Base-by-base conservation (phyloP, 2,329 filamentous ascomycete species). In the Conoideocrella luteorostrata region DNA sequence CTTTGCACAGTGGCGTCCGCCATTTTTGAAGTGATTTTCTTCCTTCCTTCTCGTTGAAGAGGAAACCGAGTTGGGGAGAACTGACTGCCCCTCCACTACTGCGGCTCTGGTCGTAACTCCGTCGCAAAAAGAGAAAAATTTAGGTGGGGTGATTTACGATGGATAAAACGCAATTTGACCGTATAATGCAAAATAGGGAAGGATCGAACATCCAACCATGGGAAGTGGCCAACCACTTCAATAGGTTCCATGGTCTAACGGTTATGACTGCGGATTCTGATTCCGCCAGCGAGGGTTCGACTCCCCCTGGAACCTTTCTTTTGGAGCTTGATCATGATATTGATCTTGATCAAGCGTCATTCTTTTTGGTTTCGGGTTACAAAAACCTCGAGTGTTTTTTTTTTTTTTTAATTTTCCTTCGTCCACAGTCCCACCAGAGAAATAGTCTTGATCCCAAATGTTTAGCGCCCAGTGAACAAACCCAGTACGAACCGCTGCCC, bases 1-100 rank as follows among this genome's bases (percentile, higher is more conserved):
- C 74, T 70, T 45, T 70, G 57, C 53, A 88, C 75, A 36, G 78
- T 81, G 10, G 67, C 41, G 26, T 52, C 57, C 36, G 54, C 45
- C 54, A 58, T 61, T 9, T 42, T 36, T 2, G 26, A 29, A n/a
- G 13, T 6, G 20, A 10, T n/a, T 7, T 24, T 2, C 22, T 12
- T 37, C 18, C 26, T 28, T 37, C 6, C 4, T 20, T 13, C n/a
- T n/a, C n/a, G n/a, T n/a, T n/a, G n/a, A n/a, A n/a, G n/a, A n/a
- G n/a, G n/a, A n/a, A n/a, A n/a, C n/a, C n/a, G n/a, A n/a, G n/a
- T n/a, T n/a, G n/a, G n/a, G n/a, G n/a, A n/a, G n/a, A n/a, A n/a
- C n/a, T n/a, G 13, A 9, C n/a, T 46, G 38, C 41, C 38, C 34
- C 44, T 44, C 38, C 23, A 39, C 15, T 26, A 24, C 34, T 32